Evolutionary conservation across 2,329 filamentous ascomycete genomes (phyloP).

Genomic region (Calonectria crousiana): DNA sequence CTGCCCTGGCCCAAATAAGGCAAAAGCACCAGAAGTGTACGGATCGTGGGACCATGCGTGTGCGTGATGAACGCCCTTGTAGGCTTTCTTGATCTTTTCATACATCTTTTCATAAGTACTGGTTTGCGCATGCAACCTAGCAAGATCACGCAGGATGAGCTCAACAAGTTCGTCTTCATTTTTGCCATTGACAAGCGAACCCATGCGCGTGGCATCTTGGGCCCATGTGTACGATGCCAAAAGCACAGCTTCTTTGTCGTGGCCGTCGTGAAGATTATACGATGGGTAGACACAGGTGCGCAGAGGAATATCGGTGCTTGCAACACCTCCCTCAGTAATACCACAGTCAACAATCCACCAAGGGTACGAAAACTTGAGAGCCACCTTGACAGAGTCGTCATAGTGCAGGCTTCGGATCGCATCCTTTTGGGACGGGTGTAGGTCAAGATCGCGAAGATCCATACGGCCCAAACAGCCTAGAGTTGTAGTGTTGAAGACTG

Average conservation of each 20-base stretch:
- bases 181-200: constrained; percentile 24
- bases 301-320: constrained; percentile 45
- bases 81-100: not conserved
- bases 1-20: constrained; percentile 25
- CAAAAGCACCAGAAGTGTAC: constrained; percentile 27
- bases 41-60: constrained; percentile 6
- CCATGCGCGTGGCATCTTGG: constrained; percentile 35
- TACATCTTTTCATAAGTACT: not conserved
- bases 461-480: constrained; percentile 33
- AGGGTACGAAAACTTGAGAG: constrained; percentile 49
- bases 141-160: constrained; percentile 30
- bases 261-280: constrained; percentile 36
- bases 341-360: constrained; percentile 42
- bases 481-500: constrained; percentile 33
- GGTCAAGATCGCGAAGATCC: constrained; percentile 38
- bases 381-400: constrained; percentile 46
- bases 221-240: constrained; percentile 37
- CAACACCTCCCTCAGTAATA: constrained; percentile 26
- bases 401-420: constrained; percentile 48
- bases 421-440: constrained; percentile 43
- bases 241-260: constrained; percentile 27
- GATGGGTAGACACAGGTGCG: constrained; percentile 50
- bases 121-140: constrained; percentile 17
- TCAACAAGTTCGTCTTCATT: constrained; percentile 26
- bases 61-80: not conserved